A percentile compares a stretch with the other conserved stretches of the same genome.
Evolutionary conservation across 306 rosid species (phyloP).

Genomic region (Chamaecrista fasciculata): DNA sequence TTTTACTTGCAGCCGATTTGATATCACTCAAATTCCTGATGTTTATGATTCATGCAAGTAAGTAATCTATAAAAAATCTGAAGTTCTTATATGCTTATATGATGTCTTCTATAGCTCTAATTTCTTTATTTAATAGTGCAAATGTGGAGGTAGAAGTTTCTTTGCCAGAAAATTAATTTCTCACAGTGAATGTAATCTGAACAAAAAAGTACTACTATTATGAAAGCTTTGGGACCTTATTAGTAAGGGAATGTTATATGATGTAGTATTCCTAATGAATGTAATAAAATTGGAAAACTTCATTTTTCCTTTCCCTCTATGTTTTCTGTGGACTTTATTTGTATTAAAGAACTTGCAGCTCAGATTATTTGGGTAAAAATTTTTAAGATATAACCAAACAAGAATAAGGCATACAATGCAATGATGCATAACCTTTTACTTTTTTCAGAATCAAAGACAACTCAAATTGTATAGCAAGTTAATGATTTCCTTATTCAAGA

Average conservation of each 20-base stretch:
- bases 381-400: constrained; percentile 15
- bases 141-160: not conserved
- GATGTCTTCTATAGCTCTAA: constrained; percentile 7
- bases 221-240: not conserved
- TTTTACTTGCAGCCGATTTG: constrained; percentile 76
- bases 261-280: not conserved
- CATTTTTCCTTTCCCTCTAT: not conserved
- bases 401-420: constrained; percentile 16
- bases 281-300: not conserved
- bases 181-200: not conserved
- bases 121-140: not conserved
- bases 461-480: not conserved
- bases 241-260: not conserved
- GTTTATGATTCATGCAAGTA: constrained; percentile 99
- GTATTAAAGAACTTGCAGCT: not conserved
- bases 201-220: not conserved
- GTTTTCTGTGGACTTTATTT: constrained; percentile 1
- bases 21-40: constrained; percentile 94
- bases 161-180: not conserved
- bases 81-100: constrained; percentile 18
- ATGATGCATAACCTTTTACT: not conserved
- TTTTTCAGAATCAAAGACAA: not conserved
- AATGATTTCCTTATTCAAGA: not conserved
- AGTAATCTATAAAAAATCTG: constrained; percentile 34
- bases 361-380: not conserved